Evolutionary conservation across 1,139 yeast species (phyloP), one percentile per base, ranked within the genome.

Genomic region (Geotrichum klebahnii): DNA sequence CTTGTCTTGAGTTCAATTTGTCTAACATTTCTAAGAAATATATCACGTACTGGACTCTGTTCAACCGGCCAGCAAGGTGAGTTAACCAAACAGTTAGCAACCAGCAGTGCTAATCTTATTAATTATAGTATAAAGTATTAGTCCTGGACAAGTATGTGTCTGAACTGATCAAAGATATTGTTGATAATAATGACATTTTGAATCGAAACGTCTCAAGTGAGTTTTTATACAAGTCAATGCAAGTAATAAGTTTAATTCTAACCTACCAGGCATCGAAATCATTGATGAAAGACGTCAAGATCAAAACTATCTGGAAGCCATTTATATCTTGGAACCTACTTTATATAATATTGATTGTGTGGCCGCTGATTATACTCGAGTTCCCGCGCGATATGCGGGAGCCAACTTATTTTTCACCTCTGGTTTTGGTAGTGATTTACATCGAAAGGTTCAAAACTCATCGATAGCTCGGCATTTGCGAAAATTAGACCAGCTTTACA

Each of bases 341-440:
- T 62, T 63, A 33, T 80, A 73, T 61, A 73, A 79, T 12, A 67
- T 81, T 44, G 79, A 78, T 50, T 82, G 89, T 62, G 67, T 84
- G 24, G 65, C 75, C 40, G 76, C 82, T 0, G 90, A 84, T 62
- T 82, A 76, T 57, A 67, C 76, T 1, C 68, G 71, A 20, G 61
- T 66, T 6, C 83, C 84, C 0, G 67, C 75, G n/a, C 71, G 84
- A 46, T 83, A 82, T 62, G 75, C 75, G 26, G 75, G 73, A 31
- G 81, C 82, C 0, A 79, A 80, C 62, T 67, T 81, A 14, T 75
- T 80, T 57, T 76, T 81, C 58, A 64, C 80, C 2, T 81, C 85
- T 0, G 82, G 82, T 1, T 59, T 75, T 31, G 54, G 58, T 19
- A 56, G 53, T 17, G 58, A 56, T 2, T 44, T 57, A 33, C 50